Conservation (phyloP, 805 yeast genomes). For the Metschnikowia gelsemii region DNA sequence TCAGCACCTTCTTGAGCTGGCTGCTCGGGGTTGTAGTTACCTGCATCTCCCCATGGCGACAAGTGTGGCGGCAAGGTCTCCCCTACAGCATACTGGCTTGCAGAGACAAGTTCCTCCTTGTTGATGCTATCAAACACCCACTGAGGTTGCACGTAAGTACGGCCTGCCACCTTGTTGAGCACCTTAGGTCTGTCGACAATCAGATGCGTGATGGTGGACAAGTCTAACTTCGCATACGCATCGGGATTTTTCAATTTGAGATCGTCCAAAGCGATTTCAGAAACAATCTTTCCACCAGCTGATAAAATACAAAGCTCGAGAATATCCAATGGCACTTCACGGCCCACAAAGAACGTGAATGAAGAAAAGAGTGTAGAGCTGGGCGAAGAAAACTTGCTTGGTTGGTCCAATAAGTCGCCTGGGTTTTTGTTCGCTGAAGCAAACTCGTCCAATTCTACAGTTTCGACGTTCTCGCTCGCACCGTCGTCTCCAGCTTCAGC, state of each 20-base stretch:
- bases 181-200: slow-evolving; percentile 90
- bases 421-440: slow-evolving; percentile 57
- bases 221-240: slow-evolving; percentile 50
- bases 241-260: slow-evolving; percentile 49
- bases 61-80: slow-evolving; percentile 94
- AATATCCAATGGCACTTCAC: slow-evolving; percentile 93
- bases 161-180: slow-evolving; percentile 74
- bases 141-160: slow-evolving; percentile 96
- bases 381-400: slow-evolving; percentile 49
- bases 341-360: slow-evolving; percentile 82
- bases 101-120: slow-evolving; percentile 70
- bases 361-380: slow-evolving; percentile 66
- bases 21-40: slow-evolving; percentile 81
- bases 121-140: slow-evolving; percentile 95
- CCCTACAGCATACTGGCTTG: slow-evolving; percentile 86
- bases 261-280: slow-evolving; percentile 87
- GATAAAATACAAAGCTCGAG: slow-evolving; percentile 84
- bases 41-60: slow-evolving; percentile 98
- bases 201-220: slow-evolving; percentile 82
- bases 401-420: slow-evolving; percentile 77
- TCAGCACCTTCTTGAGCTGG: slow-evolving; percentile 39
- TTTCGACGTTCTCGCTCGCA: slow-evolving; percentile 15
- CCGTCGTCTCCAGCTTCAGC: slow-evolving; percentile 42
- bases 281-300: slow-evolving; percentile 79
- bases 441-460: slow-evolving; percentile 63